Percentiles rank a stretch among this genome's conserved stretches.
These are phyloP conservation scores for Epicoccum nigrum DNA, from an alignment of 2,329 filamentous ascomycete species.

Conservation along the genomic window DNA sequence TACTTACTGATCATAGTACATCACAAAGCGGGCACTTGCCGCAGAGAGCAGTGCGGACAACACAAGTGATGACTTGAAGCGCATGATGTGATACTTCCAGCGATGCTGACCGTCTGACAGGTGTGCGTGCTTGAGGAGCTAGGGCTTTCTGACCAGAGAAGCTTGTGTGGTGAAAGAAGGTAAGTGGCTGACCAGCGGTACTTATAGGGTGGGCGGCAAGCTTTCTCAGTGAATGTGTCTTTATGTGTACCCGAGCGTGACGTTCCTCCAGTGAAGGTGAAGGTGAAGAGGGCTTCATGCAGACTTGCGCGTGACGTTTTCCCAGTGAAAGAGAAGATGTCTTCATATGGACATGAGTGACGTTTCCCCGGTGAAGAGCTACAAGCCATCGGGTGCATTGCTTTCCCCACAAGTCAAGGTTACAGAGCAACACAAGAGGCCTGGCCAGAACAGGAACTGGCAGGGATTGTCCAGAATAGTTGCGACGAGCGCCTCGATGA, in stretches of 20 bases:
- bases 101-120: neutral
- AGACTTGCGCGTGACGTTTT: no score
- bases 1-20: conserved; percentile 44
- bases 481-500: neutral
- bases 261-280: no score
- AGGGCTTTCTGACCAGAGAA: no score
- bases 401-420: conserved; percentile 15
- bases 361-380: conserved; percentile 16
- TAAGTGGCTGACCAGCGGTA: no score
- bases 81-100: conserved; percentile 28
- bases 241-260: no score
- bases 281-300: no score
- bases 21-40: conserved; percentile 36
- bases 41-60: conserved; percentile 20
- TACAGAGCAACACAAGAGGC: conserved; percentile 12
- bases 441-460: conserved; percentile 13
- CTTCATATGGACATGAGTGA: conserved; percentile 13
- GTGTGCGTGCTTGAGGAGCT: neutral
- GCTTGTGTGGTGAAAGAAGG: no score
- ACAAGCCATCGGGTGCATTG: conserved; percentile 11
- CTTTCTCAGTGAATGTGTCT: no score
- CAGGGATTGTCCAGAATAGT: neutral
- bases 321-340: no score
- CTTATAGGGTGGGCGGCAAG: no score
- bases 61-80: conserved; percentile 18